A percentile compares a stretch with the other conserved stretches of the same genome.
phyloP scores from a whole-genome alignment of 345 rosid species.

The Dovyalis caffra region DNA sequence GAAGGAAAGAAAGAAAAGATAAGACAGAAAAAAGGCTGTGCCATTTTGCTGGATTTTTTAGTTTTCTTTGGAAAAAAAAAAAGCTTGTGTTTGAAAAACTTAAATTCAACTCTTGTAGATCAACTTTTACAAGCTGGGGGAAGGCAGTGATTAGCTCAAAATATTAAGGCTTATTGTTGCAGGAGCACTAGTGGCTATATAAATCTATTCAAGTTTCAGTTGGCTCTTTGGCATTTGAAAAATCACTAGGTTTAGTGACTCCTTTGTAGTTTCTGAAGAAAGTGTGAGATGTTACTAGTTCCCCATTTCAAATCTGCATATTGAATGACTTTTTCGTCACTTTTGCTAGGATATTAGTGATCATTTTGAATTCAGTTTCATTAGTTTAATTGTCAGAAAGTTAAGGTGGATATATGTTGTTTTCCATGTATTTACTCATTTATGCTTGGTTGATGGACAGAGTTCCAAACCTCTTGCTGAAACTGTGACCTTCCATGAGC shows the following conservation, averaged over 20 bases:
- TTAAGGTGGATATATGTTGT: neutral
- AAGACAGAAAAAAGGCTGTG: neutral
- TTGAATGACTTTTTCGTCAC: neutral
- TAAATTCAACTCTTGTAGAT: neutral
- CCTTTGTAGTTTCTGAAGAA: neutral
- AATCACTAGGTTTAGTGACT: neutral
- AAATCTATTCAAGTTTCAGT: neutral
- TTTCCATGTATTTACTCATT: neutral
- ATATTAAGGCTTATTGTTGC: neutral
- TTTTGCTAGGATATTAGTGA: neutral
- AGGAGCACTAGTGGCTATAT: neutral
- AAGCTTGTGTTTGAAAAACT: neutral
- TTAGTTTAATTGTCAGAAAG: neutral
- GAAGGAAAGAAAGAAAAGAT: neutral
- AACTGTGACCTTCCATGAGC: slow-evolving; percentile 84
- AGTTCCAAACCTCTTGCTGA: slow-evolving; percentile 57
- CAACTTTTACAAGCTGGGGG: neutral
- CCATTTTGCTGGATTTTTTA: neutral
- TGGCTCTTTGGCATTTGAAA: neutral
- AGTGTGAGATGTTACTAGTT: neutral
- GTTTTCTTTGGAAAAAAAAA: neutral
- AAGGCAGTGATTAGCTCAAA: neutral
- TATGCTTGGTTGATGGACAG: neutral
- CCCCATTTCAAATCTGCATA: neutral
- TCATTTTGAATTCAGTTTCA: neutral